Evolutionary conservation across 108 stramenopile species (phyloP).

Genomic region (Nitzschia sp.): DNA sequence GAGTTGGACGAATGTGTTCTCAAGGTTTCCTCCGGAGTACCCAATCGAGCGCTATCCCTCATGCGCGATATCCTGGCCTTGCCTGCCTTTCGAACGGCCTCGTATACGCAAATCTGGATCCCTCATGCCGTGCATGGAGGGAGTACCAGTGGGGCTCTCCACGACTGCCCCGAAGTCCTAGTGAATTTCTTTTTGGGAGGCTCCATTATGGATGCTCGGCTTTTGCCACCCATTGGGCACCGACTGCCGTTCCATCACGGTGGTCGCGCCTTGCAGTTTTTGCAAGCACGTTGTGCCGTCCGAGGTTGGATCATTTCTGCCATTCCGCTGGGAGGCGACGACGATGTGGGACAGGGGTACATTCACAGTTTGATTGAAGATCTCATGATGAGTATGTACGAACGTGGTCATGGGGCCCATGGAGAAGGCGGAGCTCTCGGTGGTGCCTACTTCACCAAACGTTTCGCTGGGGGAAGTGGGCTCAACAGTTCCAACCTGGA

Average conservation of each 20-base stretch:
- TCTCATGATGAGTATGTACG: conserved; percentile 83
- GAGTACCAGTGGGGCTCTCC: conserved; percentile 61
- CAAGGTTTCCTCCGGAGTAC: conserved; percentile 70
- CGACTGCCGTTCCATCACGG: conserved; percentile 72
- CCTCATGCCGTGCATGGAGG: conserved; percentile 82
- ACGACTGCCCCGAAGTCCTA: conserved; percentile 73
- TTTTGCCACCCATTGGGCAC: conserved; percentile 69
- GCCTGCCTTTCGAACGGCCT: conserved; percentile 72
- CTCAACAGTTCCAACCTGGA: conserved; percentile 80
- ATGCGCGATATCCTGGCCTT: conserved; percentile 82
- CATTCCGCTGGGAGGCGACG: conserved; percentile 67
- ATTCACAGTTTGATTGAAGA: conserved; percentile 66
- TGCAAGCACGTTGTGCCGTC: conserved; percentile 80
- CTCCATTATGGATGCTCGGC: conserved; percentile 73
- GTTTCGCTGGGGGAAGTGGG: conserved; percentile 73
- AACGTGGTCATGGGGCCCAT: conserved; percentile 78
- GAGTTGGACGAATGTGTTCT: conserved; percentile 53
- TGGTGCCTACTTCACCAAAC: conserved; percentile 64
- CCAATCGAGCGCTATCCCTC: conserved; percentile 79
- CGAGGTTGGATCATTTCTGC: conserved; percentile 78
- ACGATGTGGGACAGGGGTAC: conserved; percentile 85
- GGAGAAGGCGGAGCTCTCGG: conserved; percentile 80
- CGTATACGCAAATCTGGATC: conserved; percentile 88
- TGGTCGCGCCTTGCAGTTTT: conserved; percentile 72
- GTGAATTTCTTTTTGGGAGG: conserved; percentile 83